Conservation (phyloP, 176 grass and related monocot genomes). For the Avena insularis region DNA sequence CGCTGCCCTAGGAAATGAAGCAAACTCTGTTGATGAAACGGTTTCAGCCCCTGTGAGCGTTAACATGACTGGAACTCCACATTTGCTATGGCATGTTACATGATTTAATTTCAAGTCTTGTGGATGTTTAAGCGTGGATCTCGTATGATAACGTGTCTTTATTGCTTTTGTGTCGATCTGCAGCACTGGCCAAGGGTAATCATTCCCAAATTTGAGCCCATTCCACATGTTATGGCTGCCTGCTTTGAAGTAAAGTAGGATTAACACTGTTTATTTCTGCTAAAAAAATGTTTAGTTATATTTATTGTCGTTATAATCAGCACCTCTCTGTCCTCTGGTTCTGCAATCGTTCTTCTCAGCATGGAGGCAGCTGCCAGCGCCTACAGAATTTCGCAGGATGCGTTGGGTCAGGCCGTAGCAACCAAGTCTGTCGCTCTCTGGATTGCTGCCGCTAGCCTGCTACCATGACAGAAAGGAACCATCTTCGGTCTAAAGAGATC, state of each 20-base stretch:
- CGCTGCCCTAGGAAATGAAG: constrained; percentile 28
- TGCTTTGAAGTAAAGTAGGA: not conserved
- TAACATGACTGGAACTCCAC: not conserved
- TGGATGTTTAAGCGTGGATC: constrained; percentile 29
- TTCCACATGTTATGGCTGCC: not conserved
- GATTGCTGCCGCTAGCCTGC: no score
- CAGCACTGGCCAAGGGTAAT: not conserved
- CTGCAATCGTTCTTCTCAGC: no score
- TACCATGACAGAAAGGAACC: no score
- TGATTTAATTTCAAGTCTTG: constrained; percentile 1
- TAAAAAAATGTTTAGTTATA: no score
- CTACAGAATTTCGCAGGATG: no score
- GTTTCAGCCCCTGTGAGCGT: constrained; percentile 12
- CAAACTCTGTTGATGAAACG: constrained; percentile 21
- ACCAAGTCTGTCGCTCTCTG: no score
- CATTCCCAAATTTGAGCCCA: not conserved
- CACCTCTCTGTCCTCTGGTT: no score
- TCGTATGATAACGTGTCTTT: not conserved
- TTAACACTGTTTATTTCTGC: no score
- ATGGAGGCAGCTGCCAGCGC: no score
- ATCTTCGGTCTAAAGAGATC: no score
- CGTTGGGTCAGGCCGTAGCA: no score
- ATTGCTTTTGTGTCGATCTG: not conserved
- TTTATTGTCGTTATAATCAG: no score
- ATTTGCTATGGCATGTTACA: constrained; percentile 46